These are phyloP conservation scores for Stipa capillata DNA, from an alignment of 176 grass and related monocot genomes.

Conservation along the genomic window DNA sequence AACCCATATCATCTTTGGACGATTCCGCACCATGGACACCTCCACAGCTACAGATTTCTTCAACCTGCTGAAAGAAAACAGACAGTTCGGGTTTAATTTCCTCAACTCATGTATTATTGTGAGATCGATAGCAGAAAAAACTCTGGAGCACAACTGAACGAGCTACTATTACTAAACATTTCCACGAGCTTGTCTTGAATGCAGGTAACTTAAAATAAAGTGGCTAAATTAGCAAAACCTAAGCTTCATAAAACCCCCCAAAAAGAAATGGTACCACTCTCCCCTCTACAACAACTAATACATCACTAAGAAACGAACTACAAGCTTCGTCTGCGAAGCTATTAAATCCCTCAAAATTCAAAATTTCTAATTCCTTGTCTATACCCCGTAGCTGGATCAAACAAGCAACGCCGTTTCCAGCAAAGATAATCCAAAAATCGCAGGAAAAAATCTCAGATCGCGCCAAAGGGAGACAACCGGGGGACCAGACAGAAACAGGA, in stretches of 20 bases:
- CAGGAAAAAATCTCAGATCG: constrained; percentile 34
- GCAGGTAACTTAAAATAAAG: background rate
- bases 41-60: constrained; percentile 16
- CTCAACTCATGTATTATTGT: background rate
- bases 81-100: background rate
- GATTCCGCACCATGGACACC: constrained; percentile 3
- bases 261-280: background rate
- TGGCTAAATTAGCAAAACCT: constrained; percentile 1
- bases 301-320: background rate
- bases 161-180: constrained; percentile 2
- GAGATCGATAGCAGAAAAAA: background rate
- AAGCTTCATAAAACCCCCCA: background rate
- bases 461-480: constrained; percentile 13
- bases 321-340: background rate
- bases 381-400: constrained; percentile 4
- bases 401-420: constrained; percentile 6
- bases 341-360: background rate
- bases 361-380: background rate
- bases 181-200: background rate
- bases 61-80: constrained; percentile 25
- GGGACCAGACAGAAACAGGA: constrained; percentile 21
- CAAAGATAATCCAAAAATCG: constrained; percentile 17
- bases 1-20: constrained; percentile 7
- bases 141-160: background rate
- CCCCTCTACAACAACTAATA: background rate